Evolutionary conservation across 2,329 filamentous ascomycete genomes (phyloP), one percentile per base, ranked within the genome.

Genomic region (Trichophyton simii): DNA sequence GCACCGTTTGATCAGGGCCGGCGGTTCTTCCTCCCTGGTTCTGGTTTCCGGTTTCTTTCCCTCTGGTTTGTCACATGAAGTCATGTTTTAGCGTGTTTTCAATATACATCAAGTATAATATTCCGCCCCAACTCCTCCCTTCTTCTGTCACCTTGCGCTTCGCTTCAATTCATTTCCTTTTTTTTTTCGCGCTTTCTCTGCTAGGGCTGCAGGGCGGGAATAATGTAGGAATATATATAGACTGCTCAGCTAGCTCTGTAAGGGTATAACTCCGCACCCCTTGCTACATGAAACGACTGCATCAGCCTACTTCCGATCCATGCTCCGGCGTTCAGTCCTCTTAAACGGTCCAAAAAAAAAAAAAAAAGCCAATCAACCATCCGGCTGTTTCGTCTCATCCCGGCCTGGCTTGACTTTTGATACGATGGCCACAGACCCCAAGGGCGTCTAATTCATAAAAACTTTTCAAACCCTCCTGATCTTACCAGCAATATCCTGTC

Each of bases 1-100:
- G 85, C 20, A 87, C 84, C n/a, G 84, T 87, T 61, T 84, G 70
- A 68, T 62, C 46, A 9, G 52, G 34, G 28, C 15, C 59, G 50
- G 41, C 11, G 34, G 34, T 13, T 13, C 28, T 13, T 38, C 34
- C 9, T 3, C 8, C 34, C 11, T 36, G 11, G 3, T 36, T 38
- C 34, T 38, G 34, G 9, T 38, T 38, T 13, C 34, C 6, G 28
- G 28, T 31, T 7, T 31, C 52, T 62, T 59, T 59, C 59, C 7
- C 13, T 57, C 52, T 13, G 36, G 6, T 61, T 52, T 22, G 31
- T 9, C 8, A 38, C 57, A 55, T 55, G 52, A 55, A 55, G 52
- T 55, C n/a, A 55, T 28, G 22, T 38, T 41, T 62, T 57, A 44
- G 41, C 38, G 20, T 44, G 36, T 50, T 57, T 38, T 60, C 11